phyloP scores from a whole-genome alignment of 371 early-diverging fungal genomes.

The Mucor saturninus region DNA sequence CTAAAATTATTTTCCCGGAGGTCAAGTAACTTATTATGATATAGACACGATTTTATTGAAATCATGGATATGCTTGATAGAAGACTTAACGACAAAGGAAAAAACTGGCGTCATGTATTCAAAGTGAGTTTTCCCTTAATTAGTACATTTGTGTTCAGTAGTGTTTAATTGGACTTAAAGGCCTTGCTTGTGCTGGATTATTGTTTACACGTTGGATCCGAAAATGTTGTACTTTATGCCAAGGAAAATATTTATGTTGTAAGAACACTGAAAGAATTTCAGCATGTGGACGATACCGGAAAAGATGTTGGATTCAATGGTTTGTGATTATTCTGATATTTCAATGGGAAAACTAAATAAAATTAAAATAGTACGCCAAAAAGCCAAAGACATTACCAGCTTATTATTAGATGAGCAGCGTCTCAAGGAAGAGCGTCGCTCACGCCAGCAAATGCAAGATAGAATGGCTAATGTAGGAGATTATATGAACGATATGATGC shows the following conservation, averaged over 20 bases:
- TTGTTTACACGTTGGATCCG: constrained; percentile 83
- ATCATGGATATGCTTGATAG: constrained; percentile 98
- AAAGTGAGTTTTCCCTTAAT: constrained; percentile 64
- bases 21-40: constrained; percentile 1
- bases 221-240: constrained; percentile 86
- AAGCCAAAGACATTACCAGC: constrained; percentile 88
- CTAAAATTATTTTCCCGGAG: neutral
- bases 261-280: constrained; percentile 95
- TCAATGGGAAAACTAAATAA: constrained; percentile 59
- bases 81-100: constrained; percentile 95
- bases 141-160: neutral
- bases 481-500: constrained; percentile 43
- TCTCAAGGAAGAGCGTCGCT: constrained; percentile 77
- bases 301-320: constrained; percentile 90
- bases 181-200: constrained; percentile 71
- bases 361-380: constrained; percentile 90
- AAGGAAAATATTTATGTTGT: constrained; percentile 90
- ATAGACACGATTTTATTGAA: constrained; percentile 89
- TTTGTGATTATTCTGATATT: constrained; percentile 25
- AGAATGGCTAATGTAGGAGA: constrained; percentile 58
- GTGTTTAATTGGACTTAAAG: constrained; percentile 21
- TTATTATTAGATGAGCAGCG: constrained; percentile 82
- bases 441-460: constrained; percentile 66
- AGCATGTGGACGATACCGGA: constrained; percentile 91
- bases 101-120: constrained; percentile 98